Conservation (phyloP, 2,329 filamentous ascomycete genomes). For the Penicillium sp. region DNA sequence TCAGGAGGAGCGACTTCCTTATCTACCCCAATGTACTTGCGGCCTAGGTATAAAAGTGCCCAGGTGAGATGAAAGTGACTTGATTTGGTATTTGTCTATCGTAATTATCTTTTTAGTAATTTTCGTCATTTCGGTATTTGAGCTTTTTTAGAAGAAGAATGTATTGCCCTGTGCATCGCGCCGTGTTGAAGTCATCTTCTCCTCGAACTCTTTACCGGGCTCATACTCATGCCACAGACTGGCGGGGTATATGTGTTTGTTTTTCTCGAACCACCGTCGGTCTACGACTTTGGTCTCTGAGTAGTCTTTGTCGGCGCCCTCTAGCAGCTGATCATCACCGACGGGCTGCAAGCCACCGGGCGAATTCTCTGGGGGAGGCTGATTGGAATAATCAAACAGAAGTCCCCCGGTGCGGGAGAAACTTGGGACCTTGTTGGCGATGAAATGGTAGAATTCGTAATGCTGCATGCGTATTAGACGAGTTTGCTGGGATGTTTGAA, state of each 20-base stretch:
- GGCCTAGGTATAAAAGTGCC: too few relatives aligned
- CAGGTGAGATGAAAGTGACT: not conserved
- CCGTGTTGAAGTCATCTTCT: slow-evolving; percentile 67
- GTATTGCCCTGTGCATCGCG: slow-evolving; percentile 87
- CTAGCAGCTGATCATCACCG: slow-evolving; percentile 62
- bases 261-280: slow-evolving; percentile 92
- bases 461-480: slow-evolving; percentile 59
- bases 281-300: slow-evolving; percentile 90
- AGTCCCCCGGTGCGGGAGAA: slow-evolving; percentile 71
- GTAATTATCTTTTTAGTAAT: slow-evolving; percentile 12
- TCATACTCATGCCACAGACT: slow-evolving; percentile 96
- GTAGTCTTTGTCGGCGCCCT: slow-evolving; percentile 78
- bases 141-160: slow-evolving; percentile 69
- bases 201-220: slow-evolving; percentile 73
- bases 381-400: slow-evolving; percentile 74
- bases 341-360: slow-evolving; percentile 44
- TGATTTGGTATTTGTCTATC: slow-evolving; percentile 8
- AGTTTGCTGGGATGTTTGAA: not conserved
- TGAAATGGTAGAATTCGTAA: slow-evolving; percentile 96
- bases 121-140: not conserved
- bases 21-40: not conserved
- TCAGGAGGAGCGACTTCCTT: slow-evolving; percentile 11
- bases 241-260: slow-evolving; percentile 97
- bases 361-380: slow-evolving; percentile 33
- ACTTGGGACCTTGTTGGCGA: slow-evolving; percentile 71